Evolutionary conservation across 257 asterid genomes (phyloP).

Genomic region (Plantago major): DNA sequence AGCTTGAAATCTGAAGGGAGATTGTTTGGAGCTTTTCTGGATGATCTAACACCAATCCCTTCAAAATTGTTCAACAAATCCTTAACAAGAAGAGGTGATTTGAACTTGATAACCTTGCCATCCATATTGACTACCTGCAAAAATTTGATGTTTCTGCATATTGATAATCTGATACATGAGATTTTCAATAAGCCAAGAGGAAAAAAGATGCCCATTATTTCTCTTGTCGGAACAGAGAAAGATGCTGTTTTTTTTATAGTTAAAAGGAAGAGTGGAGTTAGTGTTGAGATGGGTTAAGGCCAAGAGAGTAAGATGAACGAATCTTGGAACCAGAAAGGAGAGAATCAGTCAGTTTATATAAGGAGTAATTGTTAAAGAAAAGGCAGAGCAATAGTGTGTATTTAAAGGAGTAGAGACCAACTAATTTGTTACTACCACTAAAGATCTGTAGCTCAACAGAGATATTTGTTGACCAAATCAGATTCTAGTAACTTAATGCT

Average conservation of each 20-base stretch:
- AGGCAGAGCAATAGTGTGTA: no score
- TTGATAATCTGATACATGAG: conserved; percentile 17
- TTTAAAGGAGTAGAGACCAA: no score
- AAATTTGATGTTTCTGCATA: conserved; percentile 9
- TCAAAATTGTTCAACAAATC: conserved; percentile 26
- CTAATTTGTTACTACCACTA: no score
- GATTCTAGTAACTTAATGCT: no score
- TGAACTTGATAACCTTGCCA: conserved; percentile 30
- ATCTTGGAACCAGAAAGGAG: neutral
- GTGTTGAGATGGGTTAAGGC: neutral
- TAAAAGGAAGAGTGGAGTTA: neutral
- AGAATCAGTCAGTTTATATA: neutral
- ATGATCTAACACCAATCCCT: conserved; percentile 29
- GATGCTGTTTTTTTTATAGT: neutral
- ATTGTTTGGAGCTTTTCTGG: conserved; percentile 18
- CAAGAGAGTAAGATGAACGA: neutral
- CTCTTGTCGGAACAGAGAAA: neutral
- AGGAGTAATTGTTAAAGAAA: no score
- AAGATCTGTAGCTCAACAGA: no score
- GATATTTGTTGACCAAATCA: no score
- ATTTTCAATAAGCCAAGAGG: conserved; percentile 1
- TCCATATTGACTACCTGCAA: conserved; percentile 31
- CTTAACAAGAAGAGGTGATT: conserved; percentile 30
- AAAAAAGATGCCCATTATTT: conserved; percentile 25
- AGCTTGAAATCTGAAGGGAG: conserved; percentile 28